Conservation (phyloP, 1,284 basidiomycete genomes). For the Cutaneotrichosporon sp. region DNA sequence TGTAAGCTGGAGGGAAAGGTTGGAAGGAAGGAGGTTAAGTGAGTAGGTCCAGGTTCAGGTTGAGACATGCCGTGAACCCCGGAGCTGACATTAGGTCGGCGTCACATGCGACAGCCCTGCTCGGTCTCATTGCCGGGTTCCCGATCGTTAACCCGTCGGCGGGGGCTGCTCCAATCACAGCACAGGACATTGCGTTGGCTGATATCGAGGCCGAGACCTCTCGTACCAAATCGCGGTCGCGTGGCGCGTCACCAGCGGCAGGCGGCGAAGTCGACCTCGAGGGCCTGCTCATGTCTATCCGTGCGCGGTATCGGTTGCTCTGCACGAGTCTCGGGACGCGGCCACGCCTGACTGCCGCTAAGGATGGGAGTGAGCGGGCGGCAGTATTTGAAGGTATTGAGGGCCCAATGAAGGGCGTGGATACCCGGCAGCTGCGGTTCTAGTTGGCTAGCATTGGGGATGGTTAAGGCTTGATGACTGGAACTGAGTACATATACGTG, state of each 20-base stretch:
- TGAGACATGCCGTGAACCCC: no score
- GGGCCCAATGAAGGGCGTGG: constrained; percentile 51
- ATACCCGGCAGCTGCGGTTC: constrained; percentile 47
- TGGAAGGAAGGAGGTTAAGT: constrained; percentile 36
- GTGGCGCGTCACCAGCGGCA: not conserved
- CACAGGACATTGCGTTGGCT: constrained; percentile 1
- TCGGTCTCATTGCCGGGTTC: constrained; percentile 71
- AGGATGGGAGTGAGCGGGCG: constrained; percentile 16
- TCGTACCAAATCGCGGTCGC: constrained; percentile 22
- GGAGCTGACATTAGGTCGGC: constrained; percentile 44
- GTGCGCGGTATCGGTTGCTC: constrained; percentile 80
- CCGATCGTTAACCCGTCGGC: constrained; percentile 68
- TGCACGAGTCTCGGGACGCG: constrained; percentile 79
- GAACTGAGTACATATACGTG: no score
- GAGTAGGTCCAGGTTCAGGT: constrained; percentile 16
- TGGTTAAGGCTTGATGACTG: no score
- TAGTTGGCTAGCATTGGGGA: constrained; percentile 16
- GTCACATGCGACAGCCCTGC: constrained; percentile 66
- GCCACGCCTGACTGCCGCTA: constrained; percentile 55
- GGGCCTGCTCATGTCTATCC: constrained; percentile 75
- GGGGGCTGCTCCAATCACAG: constrained; percentile 12
- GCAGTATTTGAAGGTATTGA: constrained; percentile 42
- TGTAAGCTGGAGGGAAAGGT: constrained; percentile 46
- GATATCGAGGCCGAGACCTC: not conserved
- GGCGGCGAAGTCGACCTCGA: constrained; percentile 57